A percentile compares a stretch with the other conserved stretches of the same genome.
Evolutionary conservation across 2,329 filamentous ascomycete species (phyloP).

Genomic region (Fusarium sororula): DNA sequence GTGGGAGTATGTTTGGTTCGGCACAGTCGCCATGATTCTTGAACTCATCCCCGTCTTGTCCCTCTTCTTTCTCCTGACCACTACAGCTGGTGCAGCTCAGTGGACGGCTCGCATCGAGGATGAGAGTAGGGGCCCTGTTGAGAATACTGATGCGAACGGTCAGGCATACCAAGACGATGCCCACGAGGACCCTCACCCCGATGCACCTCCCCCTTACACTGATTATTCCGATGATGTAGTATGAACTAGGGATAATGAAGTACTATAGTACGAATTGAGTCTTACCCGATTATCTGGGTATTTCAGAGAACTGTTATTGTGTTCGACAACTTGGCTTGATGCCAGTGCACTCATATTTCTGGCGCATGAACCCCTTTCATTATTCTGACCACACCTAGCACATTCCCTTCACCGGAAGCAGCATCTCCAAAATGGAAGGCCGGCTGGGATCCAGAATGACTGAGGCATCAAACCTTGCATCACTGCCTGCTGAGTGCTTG

Average conservation of each 20-base stretch:
- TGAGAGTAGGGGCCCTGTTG: slow-evolving; percentile 48
- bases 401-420: background rate
- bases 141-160: slow-evolving; percentile 9
- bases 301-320: background rate
- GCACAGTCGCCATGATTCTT: slow-evolving; percentile 81
- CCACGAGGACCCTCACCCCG: slow-evolving; percentile 26
- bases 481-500: background rate
- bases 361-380: background rate
- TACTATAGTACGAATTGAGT: background rate
- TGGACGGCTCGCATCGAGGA: slow-evolving; percentile 86
- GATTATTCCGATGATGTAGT: slow-evolving; percentile 46
- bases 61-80: slow-evolving; percentile 94
- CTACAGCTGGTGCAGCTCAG: slow-evolving; percentile 82
- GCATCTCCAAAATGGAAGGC: background rate
- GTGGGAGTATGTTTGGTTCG: slow-evolving; percentile 95
- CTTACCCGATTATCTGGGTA: background rate
- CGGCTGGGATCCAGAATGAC: background rate
- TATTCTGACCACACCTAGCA: background rate
- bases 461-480: background rate
- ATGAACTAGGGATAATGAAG: slow-evolving; percentile 3
- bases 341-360: background rate
- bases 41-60: slow-evolving; percentile 90
- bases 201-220: slow-evolving; percentile 43
- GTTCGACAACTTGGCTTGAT: background rate
- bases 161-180: slow-evolving; percentile 6